These are phyloP conservation scores for Hyaloscypha variabilis DNA, from an alignment of 495 filamentous ascomycete species.

Conservation along the genomic window DNA sequence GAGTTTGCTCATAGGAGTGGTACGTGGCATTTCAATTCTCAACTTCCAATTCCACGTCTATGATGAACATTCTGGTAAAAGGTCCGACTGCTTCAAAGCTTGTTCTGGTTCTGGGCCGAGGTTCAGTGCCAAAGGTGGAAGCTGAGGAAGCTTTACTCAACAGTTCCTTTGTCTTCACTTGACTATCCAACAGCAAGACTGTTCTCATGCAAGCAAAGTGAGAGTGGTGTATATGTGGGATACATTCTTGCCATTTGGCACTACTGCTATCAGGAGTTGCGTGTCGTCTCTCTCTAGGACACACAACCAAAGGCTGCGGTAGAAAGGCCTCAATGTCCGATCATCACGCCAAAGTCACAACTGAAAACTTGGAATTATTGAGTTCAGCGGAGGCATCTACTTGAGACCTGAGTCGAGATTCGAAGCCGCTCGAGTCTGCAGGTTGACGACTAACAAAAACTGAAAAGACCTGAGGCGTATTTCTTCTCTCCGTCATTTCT, in stretches of 20 bases:
- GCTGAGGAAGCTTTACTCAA: slow-evolving; percentile 33
- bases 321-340: slow-evolving; percentile 30
- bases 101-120: slow-evolving; percentile 38
- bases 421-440: slow-evolving; percentile 44
- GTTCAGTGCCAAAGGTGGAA: slow-evolving; percentile 19
- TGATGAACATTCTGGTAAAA: slow-evolving; percentile 68
- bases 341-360: slow-evolving; percentile 4
- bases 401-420: slow-evolving; percentile 16
- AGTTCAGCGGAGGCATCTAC: slow-evolving; percentile 18
- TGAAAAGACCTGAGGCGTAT: slow-evolving; percentile 60
- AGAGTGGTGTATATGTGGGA: slow-evolving; percentile 36
- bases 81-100: slow-evolving; percentile 54
- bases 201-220: slow-evolving; percentile 28
- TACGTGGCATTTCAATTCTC: slow-evolving; percentile 10
- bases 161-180: slow-evolving; percentile 1
- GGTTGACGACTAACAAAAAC: slow-evolving; percentile 46
- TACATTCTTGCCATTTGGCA: slow-evolving; percentile 33
- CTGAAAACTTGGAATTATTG: not conserved
- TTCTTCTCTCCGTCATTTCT: not conserved
- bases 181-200: slow-evolving; percentile 30
- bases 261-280: slow-evolving; percentile 43
- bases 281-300: slow-evolving; percentile 37
- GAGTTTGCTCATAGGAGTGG: not conserved
- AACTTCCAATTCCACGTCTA: slow-evolving; percentile 34
- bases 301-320: slow-evolving; percentile 51